Percentiles rank a stretch among this genome's conserved stretches.
These are phyloP conservation scores for Mycena belliarum DNA, from an alignment of 768 basidiomycete genomes.

Conservation along the genomic window DNA sequence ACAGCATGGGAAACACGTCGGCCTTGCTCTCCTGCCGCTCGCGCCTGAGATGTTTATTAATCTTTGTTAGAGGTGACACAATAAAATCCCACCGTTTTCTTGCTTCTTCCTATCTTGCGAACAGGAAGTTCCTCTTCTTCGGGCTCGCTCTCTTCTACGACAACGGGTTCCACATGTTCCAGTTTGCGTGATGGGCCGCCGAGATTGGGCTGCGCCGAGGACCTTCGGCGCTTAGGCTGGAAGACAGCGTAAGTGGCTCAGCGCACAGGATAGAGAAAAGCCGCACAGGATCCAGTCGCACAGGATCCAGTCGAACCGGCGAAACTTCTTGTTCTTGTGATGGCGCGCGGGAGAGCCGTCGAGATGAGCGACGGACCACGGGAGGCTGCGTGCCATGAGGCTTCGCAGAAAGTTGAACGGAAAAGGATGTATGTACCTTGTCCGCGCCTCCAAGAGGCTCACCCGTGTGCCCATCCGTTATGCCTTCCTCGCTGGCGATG, in stretches of 20 bases:
- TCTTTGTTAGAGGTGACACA: neutral
- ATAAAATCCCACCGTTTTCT: conserved; percentile 51
- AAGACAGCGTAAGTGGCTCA: conserved; percentile 14
- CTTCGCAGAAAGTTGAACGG: neutral
- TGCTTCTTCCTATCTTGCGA: conserved; percentile 61
- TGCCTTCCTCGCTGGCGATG: conserved; percentile 78
- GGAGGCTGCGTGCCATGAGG: conserved; percentile 22
- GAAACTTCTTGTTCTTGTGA: conserved; percentile 41
- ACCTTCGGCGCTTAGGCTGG: conserved; percentile 78
- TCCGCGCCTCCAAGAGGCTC: conserved; percentile 51
- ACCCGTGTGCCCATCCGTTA: conserved; percentile 83
- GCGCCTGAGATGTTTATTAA: conserved; percentile 40
- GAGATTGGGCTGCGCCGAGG: conserved; percentile 73
- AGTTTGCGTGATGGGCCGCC: conserved; percentile 45
- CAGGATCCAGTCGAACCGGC: conserved; percentile 48
- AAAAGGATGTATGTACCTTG: conserved; percentile 42
- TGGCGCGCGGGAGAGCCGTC: conserved; percentile 63
- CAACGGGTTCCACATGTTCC: conserved; percentile 40
- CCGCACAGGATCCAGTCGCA: conserved; percentile 59
- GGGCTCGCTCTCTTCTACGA: conserved; percentile 77
- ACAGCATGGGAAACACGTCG: conserved; percentile 57
- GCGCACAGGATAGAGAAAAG: conserved; percentile 12
- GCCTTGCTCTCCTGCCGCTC: conserved; percentile 51
- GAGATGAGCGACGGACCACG: conserved; percentile 55
- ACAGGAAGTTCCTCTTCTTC: conserved; percentile 62